Conservation (phyloP, 179 eudicot genomes). For the Patellifolia procumbens region DNA sequence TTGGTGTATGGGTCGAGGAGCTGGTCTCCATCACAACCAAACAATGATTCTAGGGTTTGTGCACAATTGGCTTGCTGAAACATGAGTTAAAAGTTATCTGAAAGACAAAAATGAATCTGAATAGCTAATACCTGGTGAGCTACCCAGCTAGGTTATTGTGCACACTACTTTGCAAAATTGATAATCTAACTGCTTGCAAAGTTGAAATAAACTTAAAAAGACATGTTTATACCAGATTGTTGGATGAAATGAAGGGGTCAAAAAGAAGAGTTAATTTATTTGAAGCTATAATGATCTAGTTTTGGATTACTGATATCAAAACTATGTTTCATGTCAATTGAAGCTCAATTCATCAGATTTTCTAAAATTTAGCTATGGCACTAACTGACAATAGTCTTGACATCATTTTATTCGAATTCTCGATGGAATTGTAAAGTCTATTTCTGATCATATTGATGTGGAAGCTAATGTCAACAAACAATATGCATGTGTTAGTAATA, state of each 20-base stretch:
- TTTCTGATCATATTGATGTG: neutral
- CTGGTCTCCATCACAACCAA: neutral
- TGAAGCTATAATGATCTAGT: neutral
- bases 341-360: neutral
- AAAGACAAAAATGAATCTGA: neutral
- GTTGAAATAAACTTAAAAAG: neutral
- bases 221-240: neutral
- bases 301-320: neutral
- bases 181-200: neutral
- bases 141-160: neutral
- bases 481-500: too few relatives aligned
- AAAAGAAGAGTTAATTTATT: neutral
- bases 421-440: neutral
- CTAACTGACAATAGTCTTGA: neutral
- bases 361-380: neutral
- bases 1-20: neutral
- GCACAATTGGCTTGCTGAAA: neutral
- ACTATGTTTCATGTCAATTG: neutral
- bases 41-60: neutral
- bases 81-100: neutral
- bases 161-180: neutral
- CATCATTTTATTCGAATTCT: neutral
- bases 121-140: neutral
- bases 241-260: neutral
- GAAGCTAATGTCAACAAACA: neutral